Evolutionary conservation across 352 stramenopile species (phyloP), one percentile per base, ranked within the genome.

Genomic region (Pythium periplocum): DNA sequence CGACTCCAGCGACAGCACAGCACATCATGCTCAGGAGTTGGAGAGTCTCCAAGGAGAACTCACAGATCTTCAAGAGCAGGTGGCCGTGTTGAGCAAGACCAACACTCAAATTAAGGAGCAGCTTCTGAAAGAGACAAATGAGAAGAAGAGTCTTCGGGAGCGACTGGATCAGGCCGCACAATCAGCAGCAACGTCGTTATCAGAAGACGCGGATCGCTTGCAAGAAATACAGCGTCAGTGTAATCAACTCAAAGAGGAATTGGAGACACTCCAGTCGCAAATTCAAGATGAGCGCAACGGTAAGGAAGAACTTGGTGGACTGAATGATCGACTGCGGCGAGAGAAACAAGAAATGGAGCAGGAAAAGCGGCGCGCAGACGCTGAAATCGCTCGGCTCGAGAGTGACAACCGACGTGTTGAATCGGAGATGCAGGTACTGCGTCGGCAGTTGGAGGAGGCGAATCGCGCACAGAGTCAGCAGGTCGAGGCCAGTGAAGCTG

Each of bases 361-460:
- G 8, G 57, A 59, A 31, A 67, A 61, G 30, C 58, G 51, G 30
- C 53, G 54, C 1, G 8, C 54, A 1, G 59, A 65, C 4, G 48
- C 43, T 1, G 48, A 68, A 26, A 26, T 68, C 3, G 17, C 53
- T 6, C 38, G 45, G 36, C 51, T 67, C 1, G 55, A 66, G 46
- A 79, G 66, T 43, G 72, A 82, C 0, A 82, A 75, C 31, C 65
- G 61, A 45, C 34, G 31, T 45, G 6, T 61, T 1, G 32, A 26
- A 0, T 35, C 52, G 5, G 59, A 66, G 32, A 39, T n/a, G 5
- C 0, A 30, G 6, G 31, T 58, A 30, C 49, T 66, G 2, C 49
- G 57, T 37, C 52, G 43, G 6, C 59, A 61, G 12, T 52, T 66
- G 37, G 38, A 66, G 0, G 59, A 66, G 34, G 17, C 17, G 9